Evolutionary conservation across 1,139 yeast species (phyloP).

Genomic region (Yamadazyma triangularis): DNA sequence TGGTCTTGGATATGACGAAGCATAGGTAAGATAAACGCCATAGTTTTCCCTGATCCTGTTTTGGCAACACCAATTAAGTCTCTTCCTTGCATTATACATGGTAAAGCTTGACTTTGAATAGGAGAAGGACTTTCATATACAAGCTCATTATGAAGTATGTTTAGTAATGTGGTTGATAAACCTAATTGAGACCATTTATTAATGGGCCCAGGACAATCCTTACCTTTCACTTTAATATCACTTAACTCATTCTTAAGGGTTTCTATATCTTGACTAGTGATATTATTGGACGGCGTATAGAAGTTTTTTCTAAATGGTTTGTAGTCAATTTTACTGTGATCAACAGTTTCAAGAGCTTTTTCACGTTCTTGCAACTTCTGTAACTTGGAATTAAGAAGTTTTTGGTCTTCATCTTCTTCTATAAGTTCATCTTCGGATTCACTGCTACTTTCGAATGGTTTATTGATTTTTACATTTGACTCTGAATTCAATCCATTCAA

Average conservation of each 20-base stretch:
- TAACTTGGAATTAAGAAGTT: slow-evolving; percentile 21
- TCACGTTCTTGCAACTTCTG: slow-evolving; percentile 32
- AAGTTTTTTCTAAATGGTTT: slow-evolving; percentile 59
- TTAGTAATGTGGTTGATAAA: slow-evolving; percentile 54
- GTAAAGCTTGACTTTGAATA: slow-evolving; percentile 88
- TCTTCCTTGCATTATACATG: slow-evolving; percentile 83
- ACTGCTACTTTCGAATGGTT: too few relatives aligned
- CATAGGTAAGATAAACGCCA: slow-evolving; percentile 81
- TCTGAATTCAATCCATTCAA: slow-evolving; percentile 6
- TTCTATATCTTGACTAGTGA: slow-evolving; percentile 50
- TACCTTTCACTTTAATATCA: slow-evolving; percentile 62
- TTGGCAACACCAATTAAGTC: slow-evolving; percentile 94
- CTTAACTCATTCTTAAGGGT: slow-evolving; percentile 53
- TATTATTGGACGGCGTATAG: slow-evolving; percentile 51
- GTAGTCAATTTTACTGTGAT: slow-evolving; percentile 45
- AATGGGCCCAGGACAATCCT: slow-evolving; percentile 61
- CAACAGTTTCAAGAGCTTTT: slow-evolving; percentile 30
- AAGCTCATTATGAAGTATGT: slow-evolving; percentile 42
- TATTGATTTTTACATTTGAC: not conserved
- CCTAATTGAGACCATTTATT: slow-evolving; percentile 80
- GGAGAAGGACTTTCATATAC: slow-evolving; percentile 69
- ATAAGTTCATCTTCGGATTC: slow-evolving; percentile 10
- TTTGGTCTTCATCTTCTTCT: slow-evolving; percentile 19
- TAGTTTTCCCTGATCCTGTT: slow-evolving; percentile 95
- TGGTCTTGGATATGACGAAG: slow-evolving; percentile 79